Base-by-base conservation (phyloP, 495 filamentous ascomycete species). In the Aspergillus saccharolyticus region DNA sequence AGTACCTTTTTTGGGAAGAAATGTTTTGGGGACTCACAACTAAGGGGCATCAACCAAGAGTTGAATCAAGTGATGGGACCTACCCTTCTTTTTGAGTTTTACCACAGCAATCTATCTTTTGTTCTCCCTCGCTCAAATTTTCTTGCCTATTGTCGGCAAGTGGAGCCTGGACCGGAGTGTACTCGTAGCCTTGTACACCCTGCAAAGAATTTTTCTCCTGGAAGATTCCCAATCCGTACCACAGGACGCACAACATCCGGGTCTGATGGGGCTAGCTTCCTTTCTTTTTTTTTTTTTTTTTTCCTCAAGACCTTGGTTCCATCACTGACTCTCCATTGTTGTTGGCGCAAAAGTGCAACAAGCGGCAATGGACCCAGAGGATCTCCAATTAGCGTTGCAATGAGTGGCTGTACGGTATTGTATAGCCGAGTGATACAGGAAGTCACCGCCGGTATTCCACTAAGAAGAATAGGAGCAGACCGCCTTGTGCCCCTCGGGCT, bases 321-420 rank as follows among this genome's bases (percentile, higher is more conserved):
- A n/a, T n/a, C n/a, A n/a, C n/a, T 53, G 58, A 50, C 58, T 53
- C 54, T 67, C 67, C 33, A 39, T 39, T 12, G 33, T 39, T 39
- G 52, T 60, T 56, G 42, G 44, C 50, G 61, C 64, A 49, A 52
- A 67, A 56, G 55, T 62, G 67, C 63, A 54, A 61, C 65, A 63
- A n/a, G 65, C 57, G 69, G 59, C 59, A 65, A 56, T 45, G 33
- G 46, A 53, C 47, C 55, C 53, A 63, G 59, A 67, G 33, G 71
- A 72, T 72, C 70, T 67, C 57, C 70, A 61, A 65, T 61, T 70
- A 69, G 63, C 53, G 64, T 51, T 15, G 30, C 42, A 53, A 52
- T 25, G 28, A 25, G 25, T 53, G 30, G 48, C 46, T 12, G 72
- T 68, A 61, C 56, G 56, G 66, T 69, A 66, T 19, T 30, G 58